Percentiles rank a stretch among this genome's conserved stretches.
These are phyloP conservation scores for Lentinula guzmanii DNA, from an alignment of 768 basidiomycete genomes.

Conservation along the genomic window DNA sequence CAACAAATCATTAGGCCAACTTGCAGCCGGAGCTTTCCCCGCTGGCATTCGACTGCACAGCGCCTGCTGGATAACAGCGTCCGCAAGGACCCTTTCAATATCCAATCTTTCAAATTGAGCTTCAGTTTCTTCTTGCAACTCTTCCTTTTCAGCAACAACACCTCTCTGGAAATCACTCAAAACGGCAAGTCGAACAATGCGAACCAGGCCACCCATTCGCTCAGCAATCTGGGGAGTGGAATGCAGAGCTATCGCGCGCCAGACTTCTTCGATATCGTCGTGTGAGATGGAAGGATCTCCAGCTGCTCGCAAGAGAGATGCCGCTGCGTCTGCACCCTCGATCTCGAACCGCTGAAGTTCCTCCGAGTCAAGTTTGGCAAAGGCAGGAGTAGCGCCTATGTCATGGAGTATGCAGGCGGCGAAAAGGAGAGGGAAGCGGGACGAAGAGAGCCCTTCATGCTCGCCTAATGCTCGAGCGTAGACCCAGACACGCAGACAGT, in stretches of 20 bases:
- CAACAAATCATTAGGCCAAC: background rate
- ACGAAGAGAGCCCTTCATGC: background rate
- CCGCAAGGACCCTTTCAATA: background rate
- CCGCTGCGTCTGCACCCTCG: background rate
- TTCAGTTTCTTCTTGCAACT: background rate
- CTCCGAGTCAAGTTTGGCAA: background rate
- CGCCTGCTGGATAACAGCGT: background rate
- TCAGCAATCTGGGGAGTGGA: background rate
- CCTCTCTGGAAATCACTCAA: background rate
- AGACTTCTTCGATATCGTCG: background rate
- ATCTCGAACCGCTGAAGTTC: background rate
- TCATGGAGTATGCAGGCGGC: background rate
- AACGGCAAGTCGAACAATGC: background rate
- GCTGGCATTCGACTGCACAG: background rate
- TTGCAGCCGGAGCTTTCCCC: background rate
- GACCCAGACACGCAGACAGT: conserved; percentile 1
- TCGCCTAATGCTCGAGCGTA: background rate
- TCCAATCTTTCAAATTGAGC: background rate
- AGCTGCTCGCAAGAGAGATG: background rate
- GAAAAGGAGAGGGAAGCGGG: background rate
- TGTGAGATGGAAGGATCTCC: background rate
- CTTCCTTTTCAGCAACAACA: background rate
- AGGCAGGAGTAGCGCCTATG: background rate
- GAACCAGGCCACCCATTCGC: background rate
- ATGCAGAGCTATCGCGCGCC: background rate